Evolutionary conservation across 2,329 filamentous ascomycete species (phyloP).

Genomic region (Hortaea sp.): DNA sequence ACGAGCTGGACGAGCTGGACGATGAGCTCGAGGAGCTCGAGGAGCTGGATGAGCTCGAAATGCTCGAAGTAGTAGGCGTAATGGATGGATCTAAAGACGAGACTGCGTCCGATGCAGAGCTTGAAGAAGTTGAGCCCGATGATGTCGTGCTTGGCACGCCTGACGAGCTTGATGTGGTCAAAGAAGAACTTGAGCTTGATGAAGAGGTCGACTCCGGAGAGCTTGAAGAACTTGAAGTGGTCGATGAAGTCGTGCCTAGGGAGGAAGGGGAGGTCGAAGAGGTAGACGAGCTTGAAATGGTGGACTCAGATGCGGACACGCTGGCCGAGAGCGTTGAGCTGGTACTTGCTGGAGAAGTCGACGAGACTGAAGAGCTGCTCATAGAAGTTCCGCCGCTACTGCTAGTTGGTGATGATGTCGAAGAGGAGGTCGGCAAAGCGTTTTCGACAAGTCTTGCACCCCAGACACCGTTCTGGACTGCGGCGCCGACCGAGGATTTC

Average conservation of each 20-base stretch:
- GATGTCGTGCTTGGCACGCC: not conserved
- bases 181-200: not conserved
- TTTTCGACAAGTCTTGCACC: constrained; percentile 19
- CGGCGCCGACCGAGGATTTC: not conserved
- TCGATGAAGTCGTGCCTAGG: not conserved
- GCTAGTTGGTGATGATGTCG: not conserved
- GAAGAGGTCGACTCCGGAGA: not conserved
- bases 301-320: not conserved
- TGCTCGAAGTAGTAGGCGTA: not conserved
- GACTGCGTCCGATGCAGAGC: too few relatives aligned
- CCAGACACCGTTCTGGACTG: constrained; percentile 12
- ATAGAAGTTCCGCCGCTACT: not conserved
- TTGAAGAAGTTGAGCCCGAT: not conserved
- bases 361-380: too few relatives aligned
- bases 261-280: not conserved
- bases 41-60: not conserved
- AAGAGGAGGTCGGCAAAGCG: not conserved
- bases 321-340: not conserved
- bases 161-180: not conserved
- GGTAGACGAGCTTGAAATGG: not conserved
- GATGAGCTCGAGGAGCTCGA: not conserved
- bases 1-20: not conserved
- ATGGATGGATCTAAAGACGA: too few relatives aligned
- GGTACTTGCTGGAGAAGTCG: too few relatives aligned
- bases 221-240: not conserved